Base-by-base conservation (phyloP, 441 rosid species). In the Macaranga tanarius region DNA sequence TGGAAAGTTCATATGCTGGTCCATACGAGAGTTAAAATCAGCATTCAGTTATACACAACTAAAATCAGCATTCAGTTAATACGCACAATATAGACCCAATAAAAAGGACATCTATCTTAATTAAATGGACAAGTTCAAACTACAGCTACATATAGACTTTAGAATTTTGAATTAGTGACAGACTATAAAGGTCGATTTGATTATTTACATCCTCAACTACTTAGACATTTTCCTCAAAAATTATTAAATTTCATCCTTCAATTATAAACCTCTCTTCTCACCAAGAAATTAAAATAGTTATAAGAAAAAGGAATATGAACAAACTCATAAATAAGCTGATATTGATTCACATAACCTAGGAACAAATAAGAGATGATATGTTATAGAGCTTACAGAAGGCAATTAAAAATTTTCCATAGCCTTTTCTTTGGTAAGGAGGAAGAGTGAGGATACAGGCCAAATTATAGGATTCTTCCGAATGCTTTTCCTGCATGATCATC, bases 361-460 rank as follows among this genome's bases (percentile, higher is more conserved):
- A 45, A 44, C 15, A 44, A 34, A 4, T 61, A 31, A 52, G 22
- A 22, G 23, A 58, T 15, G 8, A 54, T 12, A 26, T 19, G 65
- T 58, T 45, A 42, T 65, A 76, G 72, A 66, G 67, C 99, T 92
- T 80, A 95, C 99, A 95, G 86, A 95, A 95, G 72, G 99, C 98
- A 78, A 95, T 95, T 69, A 95, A 78, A 84, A 93, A 95, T 79
- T 95, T 95, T 9, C 98, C 99, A 69, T 95, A 95, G 86, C 99
- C 99, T 89, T 95, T 95, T 82, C 99, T 93, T 77, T 95, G 99
- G 79, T 95, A 95, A 40, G 97, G 99, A 73, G 99, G 99, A 81
- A 95, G 98, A 4, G 99, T 95, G 63, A 93, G 98, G 74, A 95
- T 95, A 79, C 98, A 93, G 47, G 99, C 99, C 86, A 95, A 83